Conservation (phyloP, 1,139 yeast genomes). For the Hansenula lynferdii region DNA sequence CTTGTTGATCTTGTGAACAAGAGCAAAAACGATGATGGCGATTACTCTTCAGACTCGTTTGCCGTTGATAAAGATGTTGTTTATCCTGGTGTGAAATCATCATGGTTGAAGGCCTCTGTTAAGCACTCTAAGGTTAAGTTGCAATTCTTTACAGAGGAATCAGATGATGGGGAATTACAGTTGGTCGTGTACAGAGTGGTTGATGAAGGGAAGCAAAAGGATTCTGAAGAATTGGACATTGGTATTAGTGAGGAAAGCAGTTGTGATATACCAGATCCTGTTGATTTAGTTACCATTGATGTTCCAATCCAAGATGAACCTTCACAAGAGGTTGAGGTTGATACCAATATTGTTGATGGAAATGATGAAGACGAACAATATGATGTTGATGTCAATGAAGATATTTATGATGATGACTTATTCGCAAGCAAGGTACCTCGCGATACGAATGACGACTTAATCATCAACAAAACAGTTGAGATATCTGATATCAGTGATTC, state of each 20-base stretch:
- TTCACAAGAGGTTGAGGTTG: not conserved
- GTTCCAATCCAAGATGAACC: no score
- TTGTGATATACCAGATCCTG: no score
- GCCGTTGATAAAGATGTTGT: not conserved
- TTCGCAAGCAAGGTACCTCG: no score
- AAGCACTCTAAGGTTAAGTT: not conserved
- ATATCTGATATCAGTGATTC: no score
- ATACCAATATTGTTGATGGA: not conserved
- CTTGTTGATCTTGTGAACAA: slow-evolving; percentile 3
- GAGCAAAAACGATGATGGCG: not conserved
- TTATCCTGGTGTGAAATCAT: not conserved
- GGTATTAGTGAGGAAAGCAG: no score
- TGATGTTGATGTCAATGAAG: not conserved
- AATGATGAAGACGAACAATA: not conserved
- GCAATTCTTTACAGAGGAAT: not conserved
- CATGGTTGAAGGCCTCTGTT: not conserved
- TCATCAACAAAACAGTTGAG: no score
- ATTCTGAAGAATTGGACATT: no score
- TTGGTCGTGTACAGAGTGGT: no score
- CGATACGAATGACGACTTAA: no score
- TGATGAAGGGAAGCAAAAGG: not conserved
- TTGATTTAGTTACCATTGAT: no score
- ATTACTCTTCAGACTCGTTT: not conserved
- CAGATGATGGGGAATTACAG: not conserved
- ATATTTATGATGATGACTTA: slow-evolving; percentile 1